A percentile compares a stretch with the other conserved stretches of the same genome.
These are phyloP conservation scores for Globisporangium heterothallicum DNA, from an alignment of 352 stramenopile species.

Conservation along the genomic window DNA sequence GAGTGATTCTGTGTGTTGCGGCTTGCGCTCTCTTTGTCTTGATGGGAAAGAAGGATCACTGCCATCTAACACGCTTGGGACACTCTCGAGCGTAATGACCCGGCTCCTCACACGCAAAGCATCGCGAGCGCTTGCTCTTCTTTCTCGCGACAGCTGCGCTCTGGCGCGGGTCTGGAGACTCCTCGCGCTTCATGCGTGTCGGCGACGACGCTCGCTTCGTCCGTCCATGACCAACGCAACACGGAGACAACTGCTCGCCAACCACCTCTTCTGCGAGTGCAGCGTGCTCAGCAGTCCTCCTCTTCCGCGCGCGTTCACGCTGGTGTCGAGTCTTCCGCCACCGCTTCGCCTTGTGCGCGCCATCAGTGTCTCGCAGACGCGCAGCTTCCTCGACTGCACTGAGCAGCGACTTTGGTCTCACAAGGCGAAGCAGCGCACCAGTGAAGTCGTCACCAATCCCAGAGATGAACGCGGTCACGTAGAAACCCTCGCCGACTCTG, in stretches of 20 bases:
- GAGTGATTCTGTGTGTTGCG: background rate
- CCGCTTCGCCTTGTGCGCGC: background rate
- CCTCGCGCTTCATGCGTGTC: background rate
- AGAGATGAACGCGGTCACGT: slow-evolving; percentile 10
- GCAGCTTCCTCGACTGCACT: slow-evolving; percentile 4
- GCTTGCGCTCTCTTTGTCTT: background rate
- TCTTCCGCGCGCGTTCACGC: background rate
- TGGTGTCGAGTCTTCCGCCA: background rate
- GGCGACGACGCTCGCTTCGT: background rate
- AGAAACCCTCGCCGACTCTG: slow-evolving; percentile 5
- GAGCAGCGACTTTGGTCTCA: slow-evolving; percentile 4
- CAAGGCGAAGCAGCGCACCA: slow-evolving; percentile 7
- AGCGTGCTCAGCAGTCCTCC: background rate
- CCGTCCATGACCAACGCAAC: background rate
- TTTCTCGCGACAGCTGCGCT: background rate
- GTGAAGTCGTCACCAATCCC: slow-evolving; percentile 13
- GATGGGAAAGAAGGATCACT: slow-evolving; percentile 7
- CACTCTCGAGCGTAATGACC: slow-evolving; percentile 26
- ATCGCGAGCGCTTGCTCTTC: slow-evolving; percentile 1
- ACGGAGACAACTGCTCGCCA: background rate
- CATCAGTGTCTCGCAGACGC: slow-evolving; percentile 8
- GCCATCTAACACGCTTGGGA: slow-evolving; percentile 13
- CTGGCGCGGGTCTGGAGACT: background rate
- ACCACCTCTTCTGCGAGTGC: background rate
- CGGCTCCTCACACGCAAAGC: slow-evolving; percentile 6